These are phyloP conservation scores for Trypethelium eluteriae DNA, from an alignment of 495 filamentous ascomycete species.

Conservation along the genomic window DNA sequence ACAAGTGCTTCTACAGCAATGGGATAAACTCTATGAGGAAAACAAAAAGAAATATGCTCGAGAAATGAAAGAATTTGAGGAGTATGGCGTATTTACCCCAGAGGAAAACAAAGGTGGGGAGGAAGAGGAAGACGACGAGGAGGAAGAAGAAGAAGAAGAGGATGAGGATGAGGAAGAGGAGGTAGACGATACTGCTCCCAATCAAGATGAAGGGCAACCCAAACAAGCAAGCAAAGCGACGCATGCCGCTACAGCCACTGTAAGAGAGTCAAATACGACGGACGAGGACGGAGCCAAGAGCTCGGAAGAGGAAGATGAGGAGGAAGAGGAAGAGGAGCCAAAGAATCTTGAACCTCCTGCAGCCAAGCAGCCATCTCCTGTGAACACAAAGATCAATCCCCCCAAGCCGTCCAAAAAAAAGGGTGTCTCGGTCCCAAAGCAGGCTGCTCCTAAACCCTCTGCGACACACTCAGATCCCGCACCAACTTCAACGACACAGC, in stretches of 20 bases:
- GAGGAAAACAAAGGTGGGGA: slow-evolving; percentile 10
- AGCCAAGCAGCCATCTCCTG: slow-evolving; percentile 13
- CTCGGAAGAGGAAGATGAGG: not conserved
- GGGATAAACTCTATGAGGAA: slow-evolving; percentile 17
- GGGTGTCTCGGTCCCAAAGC: not conserved
- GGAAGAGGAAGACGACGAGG: not conserved
- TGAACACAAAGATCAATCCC: slow-evolving; percentile 3
- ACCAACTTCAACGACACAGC: not conserved
- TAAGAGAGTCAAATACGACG: not conserved
- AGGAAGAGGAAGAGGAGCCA: slow-evolving; percentile 16
- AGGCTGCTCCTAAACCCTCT: not conserved
- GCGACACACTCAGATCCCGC: not conserved
- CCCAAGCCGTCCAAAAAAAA: slow-evolving; percentile 16
- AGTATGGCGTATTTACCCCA: not conserved
- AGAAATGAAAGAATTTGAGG: slow-evolving; percentile 16
- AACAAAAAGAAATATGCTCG: slow-evolving; percentile 20
- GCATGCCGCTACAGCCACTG: not conserved
- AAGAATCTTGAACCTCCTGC: slow-evolving; percentile 13
- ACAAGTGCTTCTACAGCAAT: not conserved
- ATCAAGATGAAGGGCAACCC: too few species aligned
- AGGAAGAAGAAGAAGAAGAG: not conserved
- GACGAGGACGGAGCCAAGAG: not conserved
- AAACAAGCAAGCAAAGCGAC: not conserved
- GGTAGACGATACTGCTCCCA: too few species aligned
- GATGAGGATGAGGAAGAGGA: not conserved